Conservation (phyloP, 1,139 yeast species). For the Pichia inconspicua region DNA sequence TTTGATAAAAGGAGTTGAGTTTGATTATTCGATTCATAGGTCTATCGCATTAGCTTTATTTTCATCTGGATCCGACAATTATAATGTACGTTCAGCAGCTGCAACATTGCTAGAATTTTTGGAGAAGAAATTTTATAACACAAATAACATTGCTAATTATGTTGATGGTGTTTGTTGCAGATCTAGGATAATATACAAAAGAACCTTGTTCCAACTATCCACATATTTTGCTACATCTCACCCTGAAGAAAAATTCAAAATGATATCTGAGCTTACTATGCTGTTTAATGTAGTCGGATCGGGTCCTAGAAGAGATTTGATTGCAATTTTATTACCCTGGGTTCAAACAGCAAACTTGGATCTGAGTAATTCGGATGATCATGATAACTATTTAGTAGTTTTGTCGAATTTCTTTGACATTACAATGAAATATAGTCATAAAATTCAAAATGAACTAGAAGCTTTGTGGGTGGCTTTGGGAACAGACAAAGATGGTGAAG, state of each 20-base stretch:
- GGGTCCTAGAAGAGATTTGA: slow-evolving; percentile 62
- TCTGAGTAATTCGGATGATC: slow-evolving; percentile 34
- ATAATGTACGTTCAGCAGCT: slow-evolving; percentile 55
- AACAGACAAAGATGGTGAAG: slow-evolving; percentile 47
- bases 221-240: slow-evolving; percentile 51
- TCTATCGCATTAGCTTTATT: slow-evolving; percentile 58
- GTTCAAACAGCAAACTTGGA: slow-evolving; percentile 68
- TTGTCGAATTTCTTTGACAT: slow-evolving; percentile 76
- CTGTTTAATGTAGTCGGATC: slow-evolving; percentile 57
- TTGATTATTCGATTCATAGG: slow-evolving; percentile 44
- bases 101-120: slow-evolving; percentile 48
- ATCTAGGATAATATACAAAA: slow-evolving; percentile 68
- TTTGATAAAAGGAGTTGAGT: slow-evolving; percentile 36
- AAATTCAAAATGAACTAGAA: slow-evolving; percentile 78
- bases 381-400: slow-evolving; percentile 65
- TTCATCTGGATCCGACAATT: slow-evolving; percentile 60
- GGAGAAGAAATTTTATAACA: slow-evolving; percentile 46
- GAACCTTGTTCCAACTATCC: slow-evolving; percentile 65
- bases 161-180: slow-evolving; percentile 57
- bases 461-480: slow-evolving; percentile 94
- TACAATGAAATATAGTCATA: slow-evolving; percentile 66
- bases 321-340: slow-evolving; percentile 85
- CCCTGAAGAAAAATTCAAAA: slow-evolving; percentile 48
- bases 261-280: slow-evolving; percentile 68
- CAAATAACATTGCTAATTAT: slow-evolving; percentile 40